Evolutionary conservation across 1,284 basidiomycete genomes (phyloP), one percentile per base, ranked within the genome.

Genomic region (Papiliotrema laurentii): DNA sequence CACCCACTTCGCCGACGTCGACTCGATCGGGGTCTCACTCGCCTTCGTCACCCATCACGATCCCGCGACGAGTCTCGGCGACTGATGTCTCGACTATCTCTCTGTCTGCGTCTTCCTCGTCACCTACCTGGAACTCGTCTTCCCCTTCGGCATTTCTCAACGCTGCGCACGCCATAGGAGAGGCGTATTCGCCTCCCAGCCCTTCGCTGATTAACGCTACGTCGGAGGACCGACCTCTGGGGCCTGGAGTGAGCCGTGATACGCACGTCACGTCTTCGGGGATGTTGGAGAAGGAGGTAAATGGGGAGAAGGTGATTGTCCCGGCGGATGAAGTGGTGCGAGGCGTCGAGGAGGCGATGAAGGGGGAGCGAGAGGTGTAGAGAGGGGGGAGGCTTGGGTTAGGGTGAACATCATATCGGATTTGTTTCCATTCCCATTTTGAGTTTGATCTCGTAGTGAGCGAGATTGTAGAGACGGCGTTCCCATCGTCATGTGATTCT

Each of bases 241-340:
- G 74, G 16, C 73, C 69, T 2, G 74, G 73, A 11, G 72, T 74
- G 2, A 61, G 58, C 16, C 16, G 50, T 0, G 69, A 71, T 45
- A 64, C 66, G 26, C 55, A 55, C 2, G 51, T 72, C 6, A 60
- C 56, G 10, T 36, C 53, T 4, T 62, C 64, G 26, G 69, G 70
- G 9, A 54, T 72, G 58, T 48, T 74, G 21, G 55, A 66, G 57
- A 58, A 64, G 18, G 54, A 60, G 30, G 63, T 74, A 27, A 55
- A 55, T 27, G 72, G 69, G 14, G 42, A 59, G 18, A 56, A 44
- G 28, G 60, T 74, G 3, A 49, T 55, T 5, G 72, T 69, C 1
- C 71, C 72, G 3, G 61, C 66, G 51, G 72, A 74, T 59, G 72
- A 74, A 45, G 60, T 74, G 27, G 65, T 65, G 16, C 50, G 61